Percentiles rank a stretch among this genome's conserved stretches.
Conservation (phyloP, 208 protist species). For the Leishmania lainsoni region DNA sequence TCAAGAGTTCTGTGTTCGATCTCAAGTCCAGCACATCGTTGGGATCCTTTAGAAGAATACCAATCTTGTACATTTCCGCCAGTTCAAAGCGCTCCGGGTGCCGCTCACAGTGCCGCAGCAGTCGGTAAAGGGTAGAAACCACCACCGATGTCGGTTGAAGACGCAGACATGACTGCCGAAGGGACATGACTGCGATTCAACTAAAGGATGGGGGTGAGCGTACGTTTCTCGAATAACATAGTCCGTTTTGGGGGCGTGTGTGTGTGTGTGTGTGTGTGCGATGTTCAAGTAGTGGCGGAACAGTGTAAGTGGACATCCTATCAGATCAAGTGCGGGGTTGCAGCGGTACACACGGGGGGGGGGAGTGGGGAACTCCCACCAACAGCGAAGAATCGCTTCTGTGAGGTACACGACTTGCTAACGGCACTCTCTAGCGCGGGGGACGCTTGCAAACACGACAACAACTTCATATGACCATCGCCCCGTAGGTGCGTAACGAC, state of each 20-base stretch:
- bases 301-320: too few relatives aligned
- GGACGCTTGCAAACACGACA: neutral
- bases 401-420: neutral
- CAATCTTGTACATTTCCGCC: conserved; percentile 26
- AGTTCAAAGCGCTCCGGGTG: conserved; percentile 25
- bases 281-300: neutral
- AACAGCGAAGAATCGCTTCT: neutral
- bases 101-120: conserved; percentile 16
- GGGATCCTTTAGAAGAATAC: conserved; percentile 28
- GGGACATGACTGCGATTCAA: neutral
- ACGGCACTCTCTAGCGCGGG: neutral
- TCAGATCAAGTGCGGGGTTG: neutral
- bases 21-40: conserved; percentile 20
- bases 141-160: neutral
- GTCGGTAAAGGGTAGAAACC: neutral
- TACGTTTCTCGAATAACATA: too few relatives aligned
- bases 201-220: neutral
- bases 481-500: neutral
- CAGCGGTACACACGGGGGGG: neutral
- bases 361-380: neutral
- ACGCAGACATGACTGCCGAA: neutral
- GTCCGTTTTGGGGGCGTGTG: too few relatives aligned
- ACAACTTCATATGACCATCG: neutral
- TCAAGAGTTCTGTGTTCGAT: neutral
- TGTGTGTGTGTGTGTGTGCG: neutral